Base-by-base conservation (phyloP, 225 moss, liverwort and hornwort genomes). In the Takakia lepidozioides region DNA sequence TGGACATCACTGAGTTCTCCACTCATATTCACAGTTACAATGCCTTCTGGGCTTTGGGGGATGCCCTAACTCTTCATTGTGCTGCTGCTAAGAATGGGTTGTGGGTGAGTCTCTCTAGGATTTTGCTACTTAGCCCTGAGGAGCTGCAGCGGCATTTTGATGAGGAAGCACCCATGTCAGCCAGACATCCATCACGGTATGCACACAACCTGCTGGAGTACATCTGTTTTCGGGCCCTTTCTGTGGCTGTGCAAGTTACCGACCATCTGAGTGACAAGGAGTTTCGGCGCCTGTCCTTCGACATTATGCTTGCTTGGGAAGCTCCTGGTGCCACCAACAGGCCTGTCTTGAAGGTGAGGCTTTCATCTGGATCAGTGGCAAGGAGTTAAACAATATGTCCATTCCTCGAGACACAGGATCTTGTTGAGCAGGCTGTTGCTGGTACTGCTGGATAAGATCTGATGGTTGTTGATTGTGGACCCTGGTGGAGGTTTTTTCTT, bases 241-340 rank as follows among this genome's bases (percentile, higher is more conserved):
- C 95, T 46, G 82, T 95, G 59, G 82, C 66, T 63, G 80, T 81
- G 64, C 88, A 85, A 74, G 75, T 78, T 16, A 68, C 87, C 19
- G 95, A 86, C 34, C 77, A 78, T 57, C 47, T 87, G 21, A 82
- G 73, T 46, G 76, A 95, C 57, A 95, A 75, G 58, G 90, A 87
- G 38, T 90, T 95, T 68, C 77, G 73, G 1, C 79, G 86, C 46
- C 62, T 95, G 58, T 63, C 86, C n/a, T 95, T 95, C 52, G 95
- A 95, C 47, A 95, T 95, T 90, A 95, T 95, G 95, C 87, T 95
- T 39, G 87, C 95, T 41, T 95, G 95, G 95, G 75, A 95, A 67
- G 84, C 84, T 64, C 95, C 95, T 44, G 95, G 87, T 50, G 82
- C 90, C 35, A 82, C 84, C 41, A 63, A 73, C 50, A 84, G 80